These are phyloP conservation scores for Sugiyamaella xylanicola DNA, from an alignment of 1,139 yeast genomes.

Conservation along the genomic window DNA sequence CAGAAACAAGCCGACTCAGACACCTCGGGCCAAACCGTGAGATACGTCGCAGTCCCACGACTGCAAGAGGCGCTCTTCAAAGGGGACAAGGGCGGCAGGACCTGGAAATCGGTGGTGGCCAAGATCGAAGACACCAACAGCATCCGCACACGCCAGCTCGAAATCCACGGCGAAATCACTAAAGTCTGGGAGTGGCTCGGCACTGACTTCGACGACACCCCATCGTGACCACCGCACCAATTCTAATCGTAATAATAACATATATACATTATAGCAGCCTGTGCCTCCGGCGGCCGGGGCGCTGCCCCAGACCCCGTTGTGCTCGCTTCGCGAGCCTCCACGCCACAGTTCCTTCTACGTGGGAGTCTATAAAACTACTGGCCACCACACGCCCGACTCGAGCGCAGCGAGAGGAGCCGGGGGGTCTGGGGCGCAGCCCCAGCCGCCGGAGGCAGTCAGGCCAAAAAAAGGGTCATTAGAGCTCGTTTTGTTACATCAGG, in stretches of 20 bases:
- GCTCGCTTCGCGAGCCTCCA: too few relatives aligned
- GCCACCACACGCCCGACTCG: too few relatives aligned
- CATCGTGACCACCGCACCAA: background rate
- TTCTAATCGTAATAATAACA: background rate
- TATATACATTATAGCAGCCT: background rate
- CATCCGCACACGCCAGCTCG: slow-evolving; percentile 61
- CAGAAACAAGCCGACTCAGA: slow-evolving; percentile 41
- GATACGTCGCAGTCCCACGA: slow-evolving; percentile 72
- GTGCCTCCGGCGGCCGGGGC: too few relatives aligned
- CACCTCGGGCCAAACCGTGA: slow-evolving; percentile 43
- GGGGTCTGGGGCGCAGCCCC: background rate
- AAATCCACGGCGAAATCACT: slow-evolving; percentile 83
- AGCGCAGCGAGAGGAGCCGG: background rate
- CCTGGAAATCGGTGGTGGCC: slow-evolving; percentile 65
- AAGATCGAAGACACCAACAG: slow-evolving; percentile 69
- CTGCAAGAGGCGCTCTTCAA: slow-evolving; percentile 66
- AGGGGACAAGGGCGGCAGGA: slow-evolving; percentile 51
- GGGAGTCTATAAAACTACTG: too few relatives aligned
- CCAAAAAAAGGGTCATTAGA: background rate
- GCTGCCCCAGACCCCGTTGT: too few relatives aligned
- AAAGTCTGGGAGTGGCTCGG: slow-evolving; percentile 91
- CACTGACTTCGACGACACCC: slow-evolving; percentile 2
- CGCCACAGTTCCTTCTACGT: too few relatives aligned
- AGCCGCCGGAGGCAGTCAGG: background rate
- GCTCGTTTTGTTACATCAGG: background rate